These are phyloP conservation scores for Anethum foeniculum DNA, from an alignment of 140 eudicot genomes.

Conservation along the genomic window DNA sequence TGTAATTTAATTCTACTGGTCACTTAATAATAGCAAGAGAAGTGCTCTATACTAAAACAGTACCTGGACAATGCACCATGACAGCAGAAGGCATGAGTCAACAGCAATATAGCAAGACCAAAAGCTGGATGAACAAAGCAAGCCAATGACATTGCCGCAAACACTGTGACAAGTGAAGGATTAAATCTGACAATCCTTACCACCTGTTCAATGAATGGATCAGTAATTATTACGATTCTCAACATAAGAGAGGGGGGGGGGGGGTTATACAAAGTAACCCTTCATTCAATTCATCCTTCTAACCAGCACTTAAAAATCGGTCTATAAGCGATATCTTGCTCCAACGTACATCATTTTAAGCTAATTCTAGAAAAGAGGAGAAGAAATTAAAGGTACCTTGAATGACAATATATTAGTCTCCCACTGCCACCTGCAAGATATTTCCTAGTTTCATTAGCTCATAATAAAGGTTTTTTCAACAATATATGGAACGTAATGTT, in stretches of 20 bases:
- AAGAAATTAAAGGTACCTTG: slow-evolving; percentile 44
- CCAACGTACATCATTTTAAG: not conserved
- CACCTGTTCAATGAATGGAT: slow-evolving; percentile 38
- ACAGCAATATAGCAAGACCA: slow-evolving; percentile 64
- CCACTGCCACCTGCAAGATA: slow-evolving; percentile 66
- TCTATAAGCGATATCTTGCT: not conserved
- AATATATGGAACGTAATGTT: not conserved
- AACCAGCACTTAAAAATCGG: not conserved
- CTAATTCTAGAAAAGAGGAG: not conserved
- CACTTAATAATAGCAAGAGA: not conserved
- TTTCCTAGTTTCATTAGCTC: slow-evolving; percentile 8
- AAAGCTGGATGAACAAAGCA: slow-evolving; percentile 91
- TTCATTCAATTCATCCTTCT: not conserved
- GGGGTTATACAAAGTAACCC: not conserved
- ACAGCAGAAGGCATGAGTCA: slow-evolving; percentile 67
- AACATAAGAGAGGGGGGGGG: not conserved
- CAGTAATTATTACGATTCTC: not conserved
- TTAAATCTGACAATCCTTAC: slow-evolving; percentile 49
- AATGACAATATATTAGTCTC: slow-evolving; percentile 35
- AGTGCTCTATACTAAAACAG: slow-evolving; percentile 11
- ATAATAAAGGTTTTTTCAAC: slow-evolving; percentile 6
- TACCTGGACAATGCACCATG: slow-evolving; percentile 89
- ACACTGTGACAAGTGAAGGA: slow-evolving; percentile 48
- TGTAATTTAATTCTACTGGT: not conserved
- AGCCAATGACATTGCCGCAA: slow-evolving; percentile 57